Percentiles rank a stretch among this genome's conserved stretches.
Conservation (phyloP, 1,139 yeast genomes). For the Taphrina communis region DNA sequence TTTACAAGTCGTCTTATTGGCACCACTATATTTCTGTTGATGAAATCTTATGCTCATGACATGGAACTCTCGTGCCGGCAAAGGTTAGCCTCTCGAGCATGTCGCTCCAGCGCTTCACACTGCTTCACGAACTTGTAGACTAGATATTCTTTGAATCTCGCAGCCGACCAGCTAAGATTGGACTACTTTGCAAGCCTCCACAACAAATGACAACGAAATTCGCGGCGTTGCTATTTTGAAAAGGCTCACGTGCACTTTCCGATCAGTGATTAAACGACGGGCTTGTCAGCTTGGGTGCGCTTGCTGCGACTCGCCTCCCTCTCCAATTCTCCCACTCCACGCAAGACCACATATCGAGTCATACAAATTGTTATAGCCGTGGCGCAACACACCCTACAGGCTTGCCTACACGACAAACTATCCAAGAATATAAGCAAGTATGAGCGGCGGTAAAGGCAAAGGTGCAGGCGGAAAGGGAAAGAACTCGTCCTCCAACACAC, state of each 20-base stretch:
- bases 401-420: too few species aligned
- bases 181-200: neutral
- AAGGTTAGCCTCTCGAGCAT: too few species aligned
- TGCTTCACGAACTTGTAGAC: too few species aligned
- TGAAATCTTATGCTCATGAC: too few species aligned
- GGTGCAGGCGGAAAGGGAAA: slow-evolving; percentile 67
- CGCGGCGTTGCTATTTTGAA: slow-evolving; percentile 20
- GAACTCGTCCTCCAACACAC: slow-evolving; percentile 73
- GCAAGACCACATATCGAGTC: neutral
- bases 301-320: slow-evolving; percentile 8
- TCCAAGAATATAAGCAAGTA: neutral
- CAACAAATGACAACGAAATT: slow-evolving; percentile 16
- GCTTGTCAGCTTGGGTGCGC: slow-evolving; percentile 2
- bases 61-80: too few species aligned
- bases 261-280: slow-evolving; percentile 11
- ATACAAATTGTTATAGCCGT: neutral
- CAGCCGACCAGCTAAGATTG: too few species aligned
- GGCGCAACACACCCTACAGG: too few species aligned
- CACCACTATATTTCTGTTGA: too few species aligned
- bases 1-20: too few species aligned
- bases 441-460: slow-evolving; percentile 34
- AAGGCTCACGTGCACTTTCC: neutral
- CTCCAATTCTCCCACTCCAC: neutral
- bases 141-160: too few species aligned
- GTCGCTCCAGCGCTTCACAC: too few species aligned